Conservation (phyloP, 352 stramenopile species). For the Phytophthora meadii region DNA sequence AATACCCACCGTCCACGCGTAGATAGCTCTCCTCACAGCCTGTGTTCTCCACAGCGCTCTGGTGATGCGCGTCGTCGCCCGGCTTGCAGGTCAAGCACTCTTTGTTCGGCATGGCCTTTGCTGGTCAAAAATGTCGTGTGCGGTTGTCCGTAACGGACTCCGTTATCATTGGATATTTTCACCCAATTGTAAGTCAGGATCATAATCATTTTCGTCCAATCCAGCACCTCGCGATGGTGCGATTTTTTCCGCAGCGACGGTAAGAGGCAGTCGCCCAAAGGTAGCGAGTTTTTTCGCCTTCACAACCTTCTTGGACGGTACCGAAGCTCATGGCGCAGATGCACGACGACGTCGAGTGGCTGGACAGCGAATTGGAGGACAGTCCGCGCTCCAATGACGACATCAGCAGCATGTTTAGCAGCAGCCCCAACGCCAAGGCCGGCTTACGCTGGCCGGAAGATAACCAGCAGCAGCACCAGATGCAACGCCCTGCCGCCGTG, state of each 20-base stretch:
- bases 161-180: conserved; percentile 25
- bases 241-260: conserved; percentile 24
- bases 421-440: conserved; percentile 64
- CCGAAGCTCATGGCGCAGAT: conserved; percentile 28
- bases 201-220: conserved; percentile 19
- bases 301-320: conserved; percentile 15
- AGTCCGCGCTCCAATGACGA: conserved; percentile 65
- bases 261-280: conserved; percentile 11
- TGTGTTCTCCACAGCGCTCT: conserved; percentile 71
- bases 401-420: conserved; percentile 79
- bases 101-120: conserved; percentile 53
- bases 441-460: conserved; percentile 27
- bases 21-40: conserved; percentile 73
- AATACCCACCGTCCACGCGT: conserved; percentile 60
- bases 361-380: conserved; percentile 82
- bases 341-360: conserved; percentile 56
- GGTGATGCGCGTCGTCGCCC: conserved; percentile 69
- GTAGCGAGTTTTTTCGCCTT: conserved; percentile 11
- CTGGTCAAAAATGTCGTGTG: not conserved
- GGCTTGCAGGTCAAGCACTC: conserved; percentile 81
- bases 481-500: conserved; percentile 42
- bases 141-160: not conserved
- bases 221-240: not conserved
- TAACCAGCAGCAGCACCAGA: conserved; percentile 18
- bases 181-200: conserved; percentile 22